Evolutionary conservation across 2,329 filamentous ascomycete genomes (phyloP).

Genomic region (Ceratocystis cubensis): DNA sequence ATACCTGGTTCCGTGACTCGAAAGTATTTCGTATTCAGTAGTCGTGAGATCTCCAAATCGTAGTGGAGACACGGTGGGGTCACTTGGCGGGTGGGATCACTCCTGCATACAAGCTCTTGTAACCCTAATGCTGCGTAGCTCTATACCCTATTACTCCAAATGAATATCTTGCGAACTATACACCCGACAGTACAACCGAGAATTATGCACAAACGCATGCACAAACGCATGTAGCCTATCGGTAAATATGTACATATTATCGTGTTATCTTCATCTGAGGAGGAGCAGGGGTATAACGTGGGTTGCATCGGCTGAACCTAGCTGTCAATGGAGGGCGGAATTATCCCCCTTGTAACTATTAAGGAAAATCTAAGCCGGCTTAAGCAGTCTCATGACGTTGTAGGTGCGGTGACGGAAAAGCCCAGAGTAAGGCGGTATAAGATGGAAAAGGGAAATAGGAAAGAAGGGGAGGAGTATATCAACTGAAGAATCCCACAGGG

Average conservation of each 20-base stretch:
- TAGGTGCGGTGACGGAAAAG: too few relatives aligned
- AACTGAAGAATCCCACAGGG: neutral
- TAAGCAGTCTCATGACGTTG: neutral
- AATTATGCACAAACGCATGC: too few relatives aligned
- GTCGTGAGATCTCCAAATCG: neutral
- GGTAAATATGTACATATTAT: too few relatives aligned
- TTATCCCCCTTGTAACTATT: neutral
- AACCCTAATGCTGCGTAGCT: neutral
- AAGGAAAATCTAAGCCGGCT: neutral
- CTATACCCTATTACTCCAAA: too few relatives aligned
- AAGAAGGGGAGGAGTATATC: neutral
- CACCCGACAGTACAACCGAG: too few relatives aligned
- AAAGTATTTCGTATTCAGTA: neutral
- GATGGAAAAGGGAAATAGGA: neutral
- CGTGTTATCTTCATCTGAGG: too few relatives aligned
- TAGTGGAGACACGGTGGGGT: too few relatives aligned
- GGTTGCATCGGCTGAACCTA: slow-evolving; percentile 8
- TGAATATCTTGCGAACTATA: too few relatives aligned
- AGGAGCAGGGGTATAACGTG: neutral
- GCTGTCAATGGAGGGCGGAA: neutral
- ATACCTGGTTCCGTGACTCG: neutral
- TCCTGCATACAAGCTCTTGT: neutral
- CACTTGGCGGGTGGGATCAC: neutral
- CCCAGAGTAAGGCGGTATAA: neutral
- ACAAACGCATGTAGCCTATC: too few relatives aligned